A percentile compares a stretch with the other conserved stretches of the same genome.
Conservation (phyloP, 768 basidiomycete genomes). For the Brasilioporus rufonigricans region DNA sequence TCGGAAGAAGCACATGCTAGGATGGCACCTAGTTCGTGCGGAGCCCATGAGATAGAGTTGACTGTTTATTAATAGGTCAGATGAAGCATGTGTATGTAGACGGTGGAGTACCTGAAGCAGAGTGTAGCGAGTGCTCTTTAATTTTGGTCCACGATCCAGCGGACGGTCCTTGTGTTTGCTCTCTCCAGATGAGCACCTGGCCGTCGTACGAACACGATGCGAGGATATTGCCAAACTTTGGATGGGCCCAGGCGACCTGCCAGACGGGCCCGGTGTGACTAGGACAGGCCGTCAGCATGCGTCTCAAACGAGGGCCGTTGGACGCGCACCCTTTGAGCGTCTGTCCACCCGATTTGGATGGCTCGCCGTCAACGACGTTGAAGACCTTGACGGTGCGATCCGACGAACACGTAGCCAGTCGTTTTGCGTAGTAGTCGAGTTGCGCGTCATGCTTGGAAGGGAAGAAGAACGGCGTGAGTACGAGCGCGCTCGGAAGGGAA, state of each 20-base stretch:
- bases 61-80: conserved; percentile 46
- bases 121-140: conserved; percentile 93
- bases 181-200: conserved; percentile 98
- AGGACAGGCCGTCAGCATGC: neutral
- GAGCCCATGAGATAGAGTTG: conserved; percentile 99
- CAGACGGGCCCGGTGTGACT: conserved; percentile 98
- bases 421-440: conserved; percentile 95
- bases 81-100: neutral
- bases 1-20: conserved; percentile 97
- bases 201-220: conserved; percentile 99
- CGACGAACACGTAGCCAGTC: conserved; percentile 94
- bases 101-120: conserved; percentile 76
- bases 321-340: conserved; percentile 74
- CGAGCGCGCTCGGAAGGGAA: too few relatives aligned
- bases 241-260: conserved; percentile 98
- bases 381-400: conserved; percentile 96
- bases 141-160: conserved; percentile 84
- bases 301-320: neutral
- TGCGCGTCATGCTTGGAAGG: conserved; percentile 87
- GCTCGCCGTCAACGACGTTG: conserved; percentile 87
- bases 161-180: conserved; percentile 55
- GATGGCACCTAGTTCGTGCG: conserved; percentile 95
- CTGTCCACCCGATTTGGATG: conserved; percentile 64
- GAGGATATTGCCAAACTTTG: conserved; percentile 94
- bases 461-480: neutral